These are phyloP conservation scores for Lactarius quietus DNA, from an alignment of 768 basidiomycete genomes.

Conservation along the genomic window DNA sequence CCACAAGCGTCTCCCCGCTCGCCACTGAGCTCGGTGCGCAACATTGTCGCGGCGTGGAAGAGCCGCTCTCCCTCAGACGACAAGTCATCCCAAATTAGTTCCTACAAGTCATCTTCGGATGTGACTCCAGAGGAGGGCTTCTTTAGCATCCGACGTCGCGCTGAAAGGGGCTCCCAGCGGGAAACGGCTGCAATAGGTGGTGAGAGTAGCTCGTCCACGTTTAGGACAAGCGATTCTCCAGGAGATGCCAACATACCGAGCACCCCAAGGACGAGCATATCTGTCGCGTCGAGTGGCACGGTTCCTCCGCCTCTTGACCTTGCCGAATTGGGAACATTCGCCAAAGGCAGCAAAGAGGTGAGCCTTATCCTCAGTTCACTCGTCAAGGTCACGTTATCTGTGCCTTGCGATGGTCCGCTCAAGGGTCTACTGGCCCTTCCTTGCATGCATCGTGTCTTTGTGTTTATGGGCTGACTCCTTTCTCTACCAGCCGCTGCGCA, in stretches of 20 bases:
- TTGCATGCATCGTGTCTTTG: constrained; percentile 6
- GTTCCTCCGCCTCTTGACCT: constrained; percentile 47
- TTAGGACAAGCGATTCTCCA: constrained; percentile 19
- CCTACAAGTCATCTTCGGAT: constrained; percentile 17
- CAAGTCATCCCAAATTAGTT: constrained; percentile 24
- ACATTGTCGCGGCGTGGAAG: constrained; percentile 79
- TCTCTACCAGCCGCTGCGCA: constrained; percentile 68
- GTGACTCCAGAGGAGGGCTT: constrained; percentile 39
- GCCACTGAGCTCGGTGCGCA: constrained; percentile 69
- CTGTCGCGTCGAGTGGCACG: constrained; percentile 31
- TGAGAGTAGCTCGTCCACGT: constrained; percentile 3
- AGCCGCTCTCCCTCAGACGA: constrained; percentile 53
- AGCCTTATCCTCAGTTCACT: constrained; percentile 25
- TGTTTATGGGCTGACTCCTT: constrained; percentile 19
- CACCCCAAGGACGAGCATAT: constrained; percentile 29
- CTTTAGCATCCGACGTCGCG: constrained; percentile 49
- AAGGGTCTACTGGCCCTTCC: constrained; percentile 1
- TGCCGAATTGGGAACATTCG: constrained; percentile 43
- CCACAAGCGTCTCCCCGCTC: constrained; percentile 64
- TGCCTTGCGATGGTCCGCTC: too few species aligned
- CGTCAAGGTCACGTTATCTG: constrained; percentile 10
- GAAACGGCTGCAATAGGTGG: constrained; percentile 23
- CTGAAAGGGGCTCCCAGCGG: constrained; percentile 35
- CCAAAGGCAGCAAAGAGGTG: constrained; percentile 44
- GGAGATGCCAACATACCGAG: constrained; percentile 29